These are phyloP conservation scores for Geranium brycei DNA, from an alignment of 345 rosid species.

Conservation along the genomic window DNA sequence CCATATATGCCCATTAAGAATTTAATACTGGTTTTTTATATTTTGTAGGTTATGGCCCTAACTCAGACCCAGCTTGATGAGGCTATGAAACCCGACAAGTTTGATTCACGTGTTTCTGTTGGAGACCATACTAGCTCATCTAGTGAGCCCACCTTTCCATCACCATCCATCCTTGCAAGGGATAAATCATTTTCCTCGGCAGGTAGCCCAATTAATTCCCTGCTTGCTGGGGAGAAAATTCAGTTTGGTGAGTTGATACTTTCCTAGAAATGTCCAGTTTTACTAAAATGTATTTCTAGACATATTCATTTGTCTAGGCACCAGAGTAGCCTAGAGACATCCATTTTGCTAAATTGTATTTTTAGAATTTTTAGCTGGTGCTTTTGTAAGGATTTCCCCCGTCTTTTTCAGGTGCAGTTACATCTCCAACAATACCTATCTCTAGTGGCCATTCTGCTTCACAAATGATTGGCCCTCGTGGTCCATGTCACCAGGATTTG, in stretches of 20 bases:
- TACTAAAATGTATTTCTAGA: too few species aligned
- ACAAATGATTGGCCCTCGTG: constrained; percentile 51
- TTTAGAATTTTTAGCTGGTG: constrained; percentile 1
- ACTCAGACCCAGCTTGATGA: constrained; percentile 83
- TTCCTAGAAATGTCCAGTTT: too few species aligned
- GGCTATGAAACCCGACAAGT: constrained; percentile 73
- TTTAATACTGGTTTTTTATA: neutral
- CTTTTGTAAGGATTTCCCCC: constrained; percentile 7
- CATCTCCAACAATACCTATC: constrained; percentile 65
- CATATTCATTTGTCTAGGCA: too few species aligned
- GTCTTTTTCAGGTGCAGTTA: constrained; percentile 61
- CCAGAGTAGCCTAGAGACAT: too few species aligned
- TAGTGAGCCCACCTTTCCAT: constrained; percentile 34
- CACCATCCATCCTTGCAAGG: constrained; percentile 40
- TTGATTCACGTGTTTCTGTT: constrained; percentile 49
- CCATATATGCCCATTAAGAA: neutral
- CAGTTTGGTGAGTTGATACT: constrained; percentile 64
- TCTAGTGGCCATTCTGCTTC: constrained; percentile 31
- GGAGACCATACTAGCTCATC: constrained; percentile 54
- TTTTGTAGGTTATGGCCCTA: constrained; percentile 61
- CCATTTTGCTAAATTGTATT: neutral
- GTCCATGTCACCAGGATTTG: constrained; percentile 33
- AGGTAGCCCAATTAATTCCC: constrained; percentile 60
- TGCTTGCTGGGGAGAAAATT: constrained; percentile 92
- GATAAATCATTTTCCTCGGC: constrained; percentile 54